phyloP scores from a whole-genome alignment of 345 rosid species.

The Eucalyptus regnans region DNA sequence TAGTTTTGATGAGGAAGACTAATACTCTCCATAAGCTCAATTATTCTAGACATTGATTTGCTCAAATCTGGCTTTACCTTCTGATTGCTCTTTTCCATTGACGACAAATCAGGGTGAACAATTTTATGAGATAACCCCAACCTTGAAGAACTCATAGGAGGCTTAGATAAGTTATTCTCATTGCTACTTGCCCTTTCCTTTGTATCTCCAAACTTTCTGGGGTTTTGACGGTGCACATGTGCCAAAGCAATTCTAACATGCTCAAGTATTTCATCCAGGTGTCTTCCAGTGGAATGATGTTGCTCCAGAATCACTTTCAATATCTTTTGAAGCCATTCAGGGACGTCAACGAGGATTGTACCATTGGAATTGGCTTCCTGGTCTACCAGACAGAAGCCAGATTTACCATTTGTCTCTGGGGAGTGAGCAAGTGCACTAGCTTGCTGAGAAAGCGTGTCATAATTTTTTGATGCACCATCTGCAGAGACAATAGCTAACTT shows the following conservation, averaged over 20 bases:
- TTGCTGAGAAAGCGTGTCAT: slow-evolving; percentile 1
- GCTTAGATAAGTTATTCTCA: background rate
- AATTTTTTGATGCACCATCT: slow-evolving; percentile 26
- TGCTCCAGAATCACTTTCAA: slow-evolving; percentile 38
- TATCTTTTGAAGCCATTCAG: slow-evolving; percentile 38
- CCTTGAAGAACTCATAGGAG: background rate
- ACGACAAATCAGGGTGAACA: background rate
- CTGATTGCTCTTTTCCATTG: slow-evolving; percentile 4
- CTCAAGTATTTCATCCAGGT: slow-evolving; percentile 38
- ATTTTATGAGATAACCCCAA: background rate
- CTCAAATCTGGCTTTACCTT: slow-evolving; percentile 25
- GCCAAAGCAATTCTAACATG: slow-evolving; percentile 45
- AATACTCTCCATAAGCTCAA: slow-evolving; percentile 63
- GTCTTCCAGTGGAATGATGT: slow-evolving; percentile 16
- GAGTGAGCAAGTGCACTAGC: slow-evolving; percentile 7
- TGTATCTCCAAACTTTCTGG: background rate
- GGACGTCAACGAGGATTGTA: slow-evolving; percentile 1
- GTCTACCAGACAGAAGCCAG: background rate
- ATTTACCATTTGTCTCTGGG: background rate
- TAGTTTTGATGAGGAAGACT: slow-evolving; percentile 12
- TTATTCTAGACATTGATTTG: slow-evolving; percentile 44
- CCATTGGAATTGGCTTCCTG: background rate
- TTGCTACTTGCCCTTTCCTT: slow-evolving; percentile 1
- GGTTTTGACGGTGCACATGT: slow-evolving; percentile 2
- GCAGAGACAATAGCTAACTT: slow-evolving; percentile 51